Conservation (phyloP, 345 rosid species). For the Salix koriyanagi region DNA sequence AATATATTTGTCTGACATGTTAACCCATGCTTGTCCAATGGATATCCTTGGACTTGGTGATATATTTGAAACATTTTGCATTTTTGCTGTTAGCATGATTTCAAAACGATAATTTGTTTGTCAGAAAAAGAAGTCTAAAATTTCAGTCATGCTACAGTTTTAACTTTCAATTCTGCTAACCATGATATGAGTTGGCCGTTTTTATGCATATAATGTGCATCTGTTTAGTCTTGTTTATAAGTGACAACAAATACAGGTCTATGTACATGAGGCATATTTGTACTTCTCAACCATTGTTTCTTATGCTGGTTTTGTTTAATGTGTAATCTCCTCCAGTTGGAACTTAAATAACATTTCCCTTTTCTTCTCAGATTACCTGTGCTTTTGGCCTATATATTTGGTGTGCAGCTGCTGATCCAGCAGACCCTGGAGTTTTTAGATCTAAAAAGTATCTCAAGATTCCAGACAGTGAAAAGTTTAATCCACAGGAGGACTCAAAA, state of each 20-base stretch:
- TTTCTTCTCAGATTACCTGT: conserved; percentile 18
- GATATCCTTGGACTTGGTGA: not conserved
- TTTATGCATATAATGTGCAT: not conserved
- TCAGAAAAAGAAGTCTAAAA: not conserved
- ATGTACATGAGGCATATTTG: not conserved
- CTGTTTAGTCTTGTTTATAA: not conserved
- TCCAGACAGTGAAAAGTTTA: conserved; percentile 45
- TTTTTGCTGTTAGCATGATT: not conserved
- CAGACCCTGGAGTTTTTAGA: conserved; percentile 26
- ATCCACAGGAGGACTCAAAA: conserved; percentile 48
- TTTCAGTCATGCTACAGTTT: not conserved
- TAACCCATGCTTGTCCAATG: not conserved
- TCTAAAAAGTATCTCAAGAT: conserved; percentile 55
- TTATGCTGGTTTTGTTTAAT: not conserved
- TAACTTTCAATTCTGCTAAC: not conserved
- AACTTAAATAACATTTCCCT: not conserved
- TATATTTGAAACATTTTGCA: not conserved
- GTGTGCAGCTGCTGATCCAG: conserved; percentile 31
- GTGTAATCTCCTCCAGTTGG: not conserved
- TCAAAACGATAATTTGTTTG: not conserved
- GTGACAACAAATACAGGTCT: not conserved
- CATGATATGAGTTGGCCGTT: not conserved
- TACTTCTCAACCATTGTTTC: not conserved
- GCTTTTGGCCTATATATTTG: conserved; percentile 27
- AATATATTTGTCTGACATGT: not conserved